phyloP scores from a whole-genome alignment of 306 rosid genomes.

The Rosa lucieae region DNA sequence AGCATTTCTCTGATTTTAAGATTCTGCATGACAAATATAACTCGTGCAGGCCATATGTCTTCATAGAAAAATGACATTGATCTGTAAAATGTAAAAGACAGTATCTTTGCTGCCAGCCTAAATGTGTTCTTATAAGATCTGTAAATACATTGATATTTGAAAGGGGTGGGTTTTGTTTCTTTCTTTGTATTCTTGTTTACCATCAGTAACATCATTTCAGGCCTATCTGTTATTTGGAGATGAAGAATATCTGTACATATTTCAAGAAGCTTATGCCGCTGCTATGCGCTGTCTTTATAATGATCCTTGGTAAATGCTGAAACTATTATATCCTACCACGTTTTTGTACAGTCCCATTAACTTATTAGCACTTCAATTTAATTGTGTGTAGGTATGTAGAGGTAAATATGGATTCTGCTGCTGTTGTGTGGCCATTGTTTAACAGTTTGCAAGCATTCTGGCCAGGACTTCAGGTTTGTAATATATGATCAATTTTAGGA shows the following conservation, averaged over 20 bases:
- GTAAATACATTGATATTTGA: background rate
- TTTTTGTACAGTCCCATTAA: conserved; percentile 24
- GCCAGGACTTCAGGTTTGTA: conserved; percentile 98
- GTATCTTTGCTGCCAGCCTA: background rate
- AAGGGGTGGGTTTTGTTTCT: conserved; percentile 6
- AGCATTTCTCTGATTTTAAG: background rate
- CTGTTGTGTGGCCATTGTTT: conserved; percentile 94
- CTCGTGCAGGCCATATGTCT: background rate
- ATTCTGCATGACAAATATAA: background rate
- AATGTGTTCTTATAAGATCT: background rate
- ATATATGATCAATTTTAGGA: conserved; percentile 14
- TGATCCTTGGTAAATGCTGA: conserved; percentile 88
- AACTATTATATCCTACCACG: conserved; percentile 37
- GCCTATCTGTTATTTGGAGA: conserved; percentile 94
- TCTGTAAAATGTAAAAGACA: background rate
- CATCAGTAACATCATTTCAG: conserved; percentile 43
- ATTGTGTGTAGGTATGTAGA: conserved; percentile 78
- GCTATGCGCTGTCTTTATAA: conserved; percentile 87
- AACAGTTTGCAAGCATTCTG: conserved; percentile 99
- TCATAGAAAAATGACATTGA: background rate
- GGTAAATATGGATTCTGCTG: conserved; percentile 96
- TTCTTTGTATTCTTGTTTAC: conserved; percentile 20
- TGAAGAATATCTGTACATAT: conserved; percentile 91
- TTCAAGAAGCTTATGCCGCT: conserved; percentile 98
- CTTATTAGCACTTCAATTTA: conserved; percentile 16